These are phyloP conservation scores for Selenicereus undatus DNA, from an alignment of 148 eudicot species.

Conservation along the genomic window DNA sequence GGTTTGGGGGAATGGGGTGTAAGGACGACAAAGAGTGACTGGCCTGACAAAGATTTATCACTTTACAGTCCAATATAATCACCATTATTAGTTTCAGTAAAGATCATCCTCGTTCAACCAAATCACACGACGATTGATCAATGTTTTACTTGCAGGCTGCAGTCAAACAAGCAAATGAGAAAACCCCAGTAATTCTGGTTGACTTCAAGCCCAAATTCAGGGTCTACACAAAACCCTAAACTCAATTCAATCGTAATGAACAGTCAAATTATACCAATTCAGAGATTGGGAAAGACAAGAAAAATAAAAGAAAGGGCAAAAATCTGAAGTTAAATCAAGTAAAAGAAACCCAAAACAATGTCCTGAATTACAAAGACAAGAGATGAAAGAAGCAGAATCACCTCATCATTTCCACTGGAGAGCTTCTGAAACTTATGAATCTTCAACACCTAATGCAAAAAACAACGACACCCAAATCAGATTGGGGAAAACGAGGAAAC, in stretches of 20 bases:
- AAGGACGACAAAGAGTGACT: background rate
- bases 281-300: background rate
- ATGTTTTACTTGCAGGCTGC: background rate
- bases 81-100: background rate
- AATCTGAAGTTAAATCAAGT: background rate
- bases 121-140: background rate
- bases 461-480: slow-evolving; percentile 19
- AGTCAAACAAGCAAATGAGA: background rate
- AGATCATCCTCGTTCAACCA: background rate
- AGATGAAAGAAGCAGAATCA: slow-evolving; percentile 18
- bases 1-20: background rate
- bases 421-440: slow-evolving; percentile 72
- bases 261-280: background rate
- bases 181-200: background rate
- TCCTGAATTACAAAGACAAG: background rate
- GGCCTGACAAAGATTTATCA: background rate
- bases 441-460: slow-evolving; percentile 53
- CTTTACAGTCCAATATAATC: background rate
- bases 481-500: background rate
- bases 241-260: background rate
- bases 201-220: background rate
- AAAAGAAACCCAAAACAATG: background rate
- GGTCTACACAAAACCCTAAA: background rate
- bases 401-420: slow-evolving; percentile 83
- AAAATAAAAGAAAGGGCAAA: background rate